These are phyloP conservation scores for Mycena epipterygia DNA, from an alignment of 768 basidiomycete genomes.

Conservation along the genomic window DNA sequence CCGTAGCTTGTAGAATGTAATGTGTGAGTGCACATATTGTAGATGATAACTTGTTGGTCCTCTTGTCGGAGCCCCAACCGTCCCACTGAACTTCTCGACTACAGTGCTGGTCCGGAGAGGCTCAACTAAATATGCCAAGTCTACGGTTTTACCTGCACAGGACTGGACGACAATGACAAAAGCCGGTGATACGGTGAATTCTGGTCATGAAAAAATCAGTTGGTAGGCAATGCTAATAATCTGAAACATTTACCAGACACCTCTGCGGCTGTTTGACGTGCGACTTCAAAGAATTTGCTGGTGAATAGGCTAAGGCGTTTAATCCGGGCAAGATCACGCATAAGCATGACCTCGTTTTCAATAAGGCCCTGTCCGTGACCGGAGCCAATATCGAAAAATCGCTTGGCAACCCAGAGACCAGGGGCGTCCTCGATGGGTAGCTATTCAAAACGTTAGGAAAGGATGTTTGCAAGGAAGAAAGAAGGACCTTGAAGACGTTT, in stretches of 20 bases:
- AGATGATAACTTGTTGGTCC: background rate
- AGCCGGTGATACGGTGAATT: background rate
- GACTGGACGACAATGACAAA: background rate
- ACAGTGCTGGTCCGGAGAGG: background rate
- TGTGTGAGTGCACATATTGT: background rate
- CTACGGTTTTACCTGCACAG: background rate
- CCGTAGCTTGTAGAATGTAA: background rate
- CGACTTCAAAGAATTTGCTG: background rate
- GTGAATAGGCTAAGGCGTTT: background rate
- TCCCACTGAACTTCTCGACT: conserved; percentile 4
- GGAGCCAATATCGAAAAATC: background rate
- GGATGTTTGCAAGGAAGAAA: background rate
- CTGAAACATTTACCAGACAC: background rate
- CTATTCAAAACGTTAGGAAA: no score
- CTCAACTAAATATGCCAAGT: background rate
- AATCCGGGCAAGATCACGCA: background rate
- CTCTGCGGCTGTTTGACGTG: background rate
- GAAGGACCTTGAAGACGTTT: background rate
- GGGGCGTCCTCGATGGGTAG: background rate
- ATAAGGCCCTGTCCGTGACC: background rate
- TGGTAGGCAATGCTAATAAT: background rate
- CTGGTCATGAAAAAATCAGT: background rate
- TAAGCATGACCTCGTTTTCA: background rate
- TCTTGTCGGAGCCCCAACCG: background rate
- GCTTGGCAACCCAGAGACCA: background rate